Base-by-base conservation (phyloP, 495 filamentous ascomycete species). In the Neurospora sp. region DNA sequence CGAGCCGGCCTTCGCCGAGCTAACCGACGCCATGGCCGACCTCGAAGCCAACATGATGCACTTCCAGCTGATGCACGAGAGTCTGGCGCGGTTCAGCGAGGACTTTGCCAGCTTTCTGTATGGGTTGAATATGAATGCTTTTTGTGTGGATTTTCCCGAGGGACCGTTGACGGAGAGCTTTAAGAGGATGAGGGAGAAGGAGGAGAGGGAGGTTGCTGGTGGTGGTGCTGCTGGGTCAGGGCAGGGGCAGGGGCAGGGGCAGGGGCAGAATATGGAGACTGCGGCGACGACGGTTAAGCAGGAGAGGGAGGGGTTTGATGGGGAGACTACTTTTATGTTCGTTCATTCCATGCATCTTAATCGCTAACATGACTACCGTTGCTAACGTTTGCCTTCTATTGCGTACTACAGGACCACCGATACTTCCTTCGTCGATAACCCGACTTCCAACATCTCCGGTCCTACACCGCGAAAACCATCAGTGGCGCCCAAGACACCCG, bases 111-210 rank as follows among this genome's bases (percentile, higher is more conserved):
- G 90, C 78, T 98, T 99, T 75, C 78, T 99, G 70, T 98, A 98
- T 74, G 96, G 96, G 4, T 79, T 99, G 80, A 98, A 98, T 76
- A 96, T 99, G 93, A 98, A 98, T 81, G 96, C 96, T 5, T 99
- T 98, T 78, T 99, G 96, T 80, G 94, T 98, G 44, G 96, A 98
- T 82, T 98, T 98, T 79, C 93, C 94, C 0, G 96, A 99, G 89
- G 83, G 81, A 2, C 86, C 86, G 9, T 77, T 87, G 70, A 38
- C 83, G n/a, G 86, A 87, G 72, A 96, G 93, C 3, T 97, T 96
- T 76, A 86, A 86, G 75, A 85, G 91, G 75, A 89, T 89, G 65
- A 81, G 79, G 74, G 73, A 79, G 12, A 86, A 86, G 71, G 86
- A 90, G 73, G 86, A 89, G 41, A 69, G 75, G 17, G 59, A 73